These are phyloP conservation scores for Xylariaceae sp. DNA, from an alignment of 2,329 filamentous ascomycete genomes.

Conservation along the genomic window DNA sequence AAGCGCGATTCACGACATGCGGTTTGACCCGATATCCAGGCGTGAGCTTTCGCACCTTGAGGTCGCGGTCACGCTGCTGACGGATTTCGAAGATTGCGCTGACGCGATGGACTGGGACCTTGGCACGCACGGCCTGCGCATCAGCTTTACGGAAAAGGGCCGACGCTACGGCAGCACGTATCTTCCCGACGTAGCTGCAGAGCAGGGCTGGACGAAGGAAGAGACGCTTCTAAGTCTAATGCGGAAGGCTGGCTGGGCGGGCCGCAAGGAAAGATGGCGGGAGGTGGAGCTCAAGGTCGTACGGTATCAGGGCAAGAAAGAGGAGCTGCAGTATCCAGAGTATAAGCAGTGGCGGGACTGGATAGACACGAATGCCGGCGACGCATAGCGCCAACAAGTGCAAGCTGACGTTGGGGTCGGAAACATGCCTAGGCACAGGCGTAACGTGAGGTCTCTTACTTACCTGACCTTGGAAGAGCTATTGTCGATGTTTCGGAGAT, in stretches of 20 bases:
- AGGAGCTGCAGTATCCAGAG: slow-evolving; percentile 64
- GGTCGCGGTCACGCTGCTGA: slow-evolving; percentile 75
- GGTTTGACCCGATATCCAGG: slow-evolving; percentile 52
- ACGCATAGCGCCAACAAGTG: neutral
- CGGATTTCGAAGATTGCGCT: slow-evolving; percentile 72
- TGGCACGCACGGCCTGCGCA: slow-evolving; percentile 80
- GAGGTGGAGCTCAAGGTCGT: slow-evolving; percentile 75
- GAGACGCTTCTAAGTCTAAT: slow-evolving; percentile 86
- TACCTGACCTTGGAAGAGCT: too few relatives aligned
- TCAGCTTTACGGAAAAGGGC: slow-evolving; percentile 73
- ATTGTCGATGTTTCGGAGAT: too few relatives aligned
- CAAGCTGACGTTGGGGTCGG: too few relatives aligned
- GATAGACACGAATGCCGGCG: slow-evolving; percentile 39
- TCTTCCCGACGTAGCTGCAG: slow-evolving; percentile 81
- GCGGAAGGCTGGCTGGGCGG: slow-evolving; percentile 90
- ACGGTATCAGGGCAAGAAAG: slow-evolving; percentile 82
- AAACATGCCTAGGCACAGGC: too few relatives aligned
- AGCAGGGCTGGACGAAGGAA: slow-evolving; percentile 94
- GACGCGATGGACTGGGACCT: slow-evolving; percentile 80
- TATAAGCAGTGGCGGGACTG: slow-evolving; percentile 79
- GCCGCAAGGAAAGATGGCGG: slow-evolving; percentile 73
- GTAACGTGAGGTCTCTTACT: too few relatives aligned
- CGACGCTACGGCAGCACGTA: slow-evolving; percentile 82
- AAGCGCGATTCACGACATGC: slow-evolving; percentile 62
- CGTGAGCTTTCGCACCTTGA: slow-evolving; percentile 55